Conservation (phyloP, 345 rosid genomes). For the Aethionema arabicum region DNA sequence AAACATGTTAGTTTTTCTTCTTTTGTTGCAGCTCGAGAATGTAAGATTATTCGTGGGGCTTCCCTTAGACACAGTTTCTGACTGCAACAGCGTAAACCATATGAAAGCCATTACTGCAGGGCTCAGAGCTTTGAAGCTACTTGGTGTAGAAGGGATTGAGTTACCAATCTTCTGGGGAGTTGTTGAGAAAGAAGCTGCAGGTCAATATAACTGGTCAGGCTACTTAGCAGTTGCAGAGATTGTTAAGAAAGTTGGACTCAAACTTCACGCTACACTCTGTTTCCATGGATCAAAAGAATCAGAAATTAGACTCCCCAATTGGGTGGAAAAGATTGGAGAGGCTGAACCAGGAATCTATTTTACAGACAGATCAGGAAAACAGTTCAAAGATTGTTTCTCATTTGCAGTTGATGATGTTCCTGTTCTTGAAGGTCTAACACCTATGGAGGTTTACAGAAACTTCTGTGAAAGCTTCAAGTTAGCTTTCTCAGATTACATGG, state of each 20-base stretch:
- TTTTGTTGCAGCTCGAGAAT: conserved; percentile 49
- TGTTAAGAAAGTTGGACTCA: conserved; percentile 68
- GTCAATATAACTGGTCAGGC: conserved; percentile 80
- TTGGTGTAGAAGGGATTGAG: conserved; percentile 91
- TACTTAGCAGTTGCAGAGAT: conserved; percentile 78
- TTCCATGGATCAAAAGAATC: conserved; percentile 57
- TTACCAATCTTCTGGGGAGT: conserved; percentile 93
- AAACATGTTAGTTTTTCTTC: neutral
- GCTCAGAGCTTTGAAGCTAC: conserved; percentile 75
- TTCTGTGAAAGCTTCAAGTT: conserved; percentile 85
- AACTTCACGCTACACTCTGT: conserved; percentile 75
- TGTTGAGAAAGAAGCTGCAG: conserved; percentile 81
- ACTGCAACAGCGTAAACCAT: conserved; percentile 58
- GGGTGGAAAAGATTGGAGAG: conserved; percentile 67
- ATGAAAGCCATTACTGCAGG: conserved; percentile 75
- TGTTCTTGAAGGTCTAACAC: conserved; percentile 71
- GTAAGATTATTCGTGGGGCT: conserved; percentile 75
- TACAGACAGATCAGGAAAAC: conserved; percentile 53
- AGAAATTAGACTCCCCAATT: conserved; percentile 62
- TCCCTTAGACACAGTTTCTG: conserved; percentile 78
- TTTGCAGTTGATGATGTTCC: conserved; percentile 76
- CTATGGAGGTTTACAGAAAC: conserved; percentile 61
- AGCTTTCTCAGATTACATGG: conserved; percentile 61
- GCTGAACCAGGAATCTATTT: conserved; percentile 54
- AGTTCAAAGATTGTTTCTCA: conserved; percentile 64